Percentiles rank a stretch among this genome's conserved stretches.
These are phyloP conservation scores for Fragilaria crotonensis DNA, from an alignment of 108 stramenopile genomes.

Conservation along the genomic window DNA sequence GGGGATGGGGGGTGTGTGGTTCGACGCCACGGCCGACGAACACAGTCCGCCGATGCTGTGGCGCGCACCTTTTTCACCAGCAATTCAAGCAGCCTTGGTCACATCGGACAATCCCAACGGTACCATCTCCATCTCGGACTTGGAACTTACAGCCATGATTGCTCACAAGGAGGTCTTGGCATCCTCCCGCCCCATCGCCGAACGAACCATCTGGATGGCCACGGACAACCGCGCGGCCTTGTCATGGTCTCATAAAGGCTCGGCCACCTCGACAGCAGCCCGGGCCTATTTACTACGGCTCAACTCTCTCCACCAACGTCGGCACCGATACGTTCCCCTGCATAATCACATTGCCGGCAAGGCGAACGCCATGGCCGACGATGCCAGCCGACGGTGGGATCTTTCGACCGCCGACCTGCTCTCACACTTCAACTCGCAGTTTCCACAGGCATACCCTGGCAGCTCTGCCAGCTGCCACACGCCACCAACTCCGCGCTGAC, in stretches of 20 bases:
- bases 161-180: conserved; percentile 33
- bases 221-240: conserved; percentile 33
- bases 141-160: conserved; percentile 33
- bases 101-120: conserved; percentile 23
- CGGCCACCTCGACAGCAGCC: conserved; percentile 15
- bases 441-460: conserved; percentile 23
- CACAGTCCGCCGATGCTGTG: conserved; percentile 30
- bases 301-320: no score
- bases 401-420: conserved; percentile 14
- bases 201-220: conserved; percentile 16
- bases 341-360: no score
- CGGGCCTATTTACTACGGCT: conserved; percentile 40
- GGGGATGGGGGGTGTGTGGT: conserved; percentile 22
- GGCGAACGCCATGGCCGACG: no score
- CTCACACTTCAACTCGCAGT: conserved; percentile 12
- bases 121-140: conserved; percentile 24
- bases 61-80: conserved; percentile 21
- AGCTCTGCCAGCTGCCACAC: conserved; percentile 11
- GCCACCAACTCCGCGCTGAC: conserved; percentile 11
- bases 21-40: neutral
- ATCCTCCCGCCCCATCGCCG: conserved; percentile 15
- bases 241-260: conserved; percentile 29
- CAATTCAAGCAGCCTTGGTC: conserved; percentile 8
- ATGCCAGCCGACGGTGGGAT: conserved; percentile 14
- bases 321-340: conserved; percentile 20